A percentile compares a stretch with the other conserved stretches of the same genome.
Conservation (phyloP, 768 basidiomycete species). For the Hortiboletus flavorubellus region DNA sequence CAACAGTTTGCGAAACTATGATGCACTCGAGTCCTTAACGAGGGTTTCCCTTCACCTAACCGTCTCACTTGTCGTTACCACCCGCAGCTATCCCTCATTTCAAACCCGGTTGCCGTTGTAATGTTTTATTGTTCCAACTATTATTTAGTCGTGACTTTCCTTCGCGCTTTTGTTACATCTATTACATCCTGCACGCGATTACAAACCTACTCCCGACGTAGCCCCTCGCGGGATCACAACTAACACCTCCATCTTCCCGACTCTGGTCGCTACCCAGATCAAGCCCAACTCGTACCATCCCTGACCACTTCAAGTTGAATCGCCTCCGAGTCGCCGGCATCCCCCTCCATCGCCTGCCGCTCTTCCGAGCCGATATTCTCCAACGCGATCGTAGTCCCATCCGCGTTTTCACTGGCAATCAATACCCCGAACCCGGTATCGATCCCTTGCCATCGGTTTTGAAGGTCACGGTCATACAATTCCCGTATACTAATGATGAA, state of each 20-base stretch:
- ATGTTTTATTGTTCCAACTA: too few relatives aligned
- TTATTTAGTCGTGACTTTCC: too few relatives aligned
- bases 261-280: neutral
- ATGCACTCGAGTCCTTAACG: too few relatives aligned
- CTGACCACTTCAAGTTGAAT: neutral
- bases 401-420: neutral
- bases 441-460: neutral
- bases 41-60: too few relatives aligned
- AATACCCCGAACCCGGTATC: conserved; percentile 11
- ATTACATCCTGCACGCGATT: too few relatives aligned
- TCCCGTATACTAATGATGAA: conserved; percentile 17
- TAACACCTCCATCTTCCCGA: neutral
- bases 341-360: neutral
- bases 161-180: too few relatives aligned
- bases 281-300: neutral
- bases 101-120: too few relatives aligned
- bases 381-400: neutral
- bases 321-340: neutral
- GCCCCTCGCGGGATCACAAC: neutral
- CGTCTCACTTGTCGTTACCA: too few relatives aligned
- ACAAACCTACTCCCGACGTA: too few relatives aligned
- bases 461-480: neutral
- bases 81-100: too few relatives aligned
- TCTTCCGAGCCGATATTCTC: neutral
- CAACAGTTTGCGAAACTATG: too few relatives aligned